phyloP scores from a whole-genome alignment of 2,329 filamentous ascomycete genomes.

The Aspergillus niger region DNA sequence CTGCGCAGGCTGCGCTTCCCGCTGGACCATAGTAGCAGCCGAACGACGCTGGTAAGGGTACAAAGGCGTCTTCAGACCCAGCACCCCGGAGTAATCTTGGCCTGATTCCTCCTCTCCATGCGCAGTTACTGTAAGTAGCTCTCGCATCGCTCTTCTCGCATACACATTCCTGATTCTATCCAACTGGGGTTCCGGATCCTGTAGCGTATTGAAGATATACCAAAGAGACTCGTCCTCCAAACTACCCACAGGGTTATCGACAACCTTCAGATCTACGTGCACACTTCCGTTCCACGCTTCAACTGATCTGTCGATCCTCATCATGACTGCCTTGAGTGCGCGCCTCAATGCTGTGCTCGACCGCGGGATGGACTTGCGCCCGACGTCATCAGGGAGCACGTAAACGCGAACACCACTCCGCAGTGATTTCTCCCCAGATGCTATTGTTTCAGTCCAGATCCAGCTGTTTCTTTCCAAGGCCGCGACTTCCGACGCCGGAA shows the following conservation, averaged over 20 bases:
- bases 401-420: slow-evolving; percentile 38
- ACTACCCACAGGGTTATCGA: slow-evolving; percentile 17
- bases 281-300: slow-evolving; percentile 42
- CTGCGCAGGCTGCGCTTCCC: slow-evolving; percentile 66
- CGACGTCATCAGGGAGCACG: slow-evolving; percentile 45
- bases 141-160: slow-evolving; percentile 39
- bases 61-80: slow-evolving; percentile 58
- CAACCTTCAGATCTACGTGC: slow-evolving; percentile 6
- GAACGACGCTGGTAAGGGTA: slow-evolving; percentile 81
- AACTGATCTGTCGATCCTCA: slow-evolving; percentile 41
- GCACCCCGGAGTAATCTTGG: slow-evolving; percentile 26
- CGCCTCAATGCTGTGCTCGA: slow-evolving; percentile 36
- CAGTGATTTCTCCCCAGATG: slow-evolving; percentile 16
- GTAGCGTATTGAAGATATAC: slow-evolving; percentile 54
- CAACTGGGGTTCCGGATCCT: slow-evolving; percentile 41
- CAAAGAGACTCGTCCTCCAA: slow-evolving; percentile 49
- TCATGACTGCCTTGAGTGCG: slow-evolving; percentile 43
- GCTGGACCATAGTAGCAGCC: slow-evolving; percentile 79
- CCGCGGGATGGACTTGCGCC: slow-evolving; percentile 36
- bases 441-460: slow-evolving; percentile 34
- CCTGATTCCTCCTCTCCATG: slow-evolving; percentile 6
- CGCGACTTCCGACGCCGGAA: slow-evolving; percentile 26
- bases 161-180: slow-evolving; percentile 34
- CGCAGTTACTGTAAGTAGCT: slow-evolving; percentile 31
- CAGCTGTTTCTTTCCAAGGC: slow-evolving; percentile 37